These are phyloP conservation scores for Suillus fuscotomentosus DNA, from an alignment of 768 basidiomycete genomes.

Conservation along the genomic window DNA sequence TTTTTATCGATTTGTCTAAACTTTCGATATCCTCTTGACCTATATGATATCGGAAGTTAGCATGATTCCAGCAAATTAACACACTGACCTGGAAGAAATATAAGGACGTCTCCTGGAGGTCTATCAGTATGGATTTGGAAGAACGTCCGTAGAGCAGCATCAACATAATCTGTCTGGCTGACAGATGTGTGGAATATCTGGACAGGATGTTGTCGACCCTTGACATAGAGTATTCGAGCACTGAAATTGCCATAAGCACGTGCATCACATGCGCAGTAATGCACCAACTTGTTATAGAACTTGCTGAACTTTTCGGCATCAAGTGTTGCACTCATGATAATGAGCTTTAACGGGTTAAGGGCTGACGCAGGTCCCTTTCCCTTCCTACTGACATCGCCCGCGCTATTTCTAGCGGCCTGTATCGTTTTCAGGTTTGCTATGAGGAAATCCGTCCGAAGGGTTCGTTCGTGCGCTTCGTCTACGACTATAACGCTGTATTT, in stretches of 20 bases:
- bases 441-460: constrained; percentile 91
- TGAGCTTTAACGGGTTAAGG: constrained; percentile 76
- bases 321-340: constrained; percentile 97
- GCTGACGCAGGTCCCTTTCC: constrained; percentile 33
- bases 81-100: constrained; percentile 81
- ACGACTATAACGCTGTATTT: constrained; percentile 87
- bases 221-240: constrained; percentile 85
- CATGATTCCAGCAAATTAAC: neutral
- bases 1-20: constrained; percentile 70
- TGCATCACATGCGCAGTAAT: neutral
- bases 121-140: constrained; percentile 88
- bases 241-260: constrained; percentile 37
- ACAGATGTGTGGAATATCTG: constrained; percentile 74
- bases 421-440: constrained; percentile 88
- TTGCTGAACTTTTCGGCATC: constrained; percentile 93
- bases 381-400: constrained; percentile 44
- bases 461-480: constrained; percentile 97
- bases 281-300: constrained; percentile 78
- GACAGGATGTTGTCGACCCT: constrained; percentile 93
- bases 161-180: constrained; percentile 80
- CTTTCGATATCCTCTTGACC: constrained; percentile 97
- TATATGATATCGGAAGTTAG: constrained; percentile 24
- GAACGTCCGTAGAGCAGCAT: constrained; percentile 88
- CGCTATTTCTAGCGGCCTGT: constrained; percentile 58
- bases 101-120: constrained; percentile 83